Percentiles rank a stretch among this genome's conserved stretches.
These are phyloP conservation scores for Polychaeton citri DNA, from an alignment of 2,329 filamentous ascomycete genomes.

Conservation along the genomic window DNA sequence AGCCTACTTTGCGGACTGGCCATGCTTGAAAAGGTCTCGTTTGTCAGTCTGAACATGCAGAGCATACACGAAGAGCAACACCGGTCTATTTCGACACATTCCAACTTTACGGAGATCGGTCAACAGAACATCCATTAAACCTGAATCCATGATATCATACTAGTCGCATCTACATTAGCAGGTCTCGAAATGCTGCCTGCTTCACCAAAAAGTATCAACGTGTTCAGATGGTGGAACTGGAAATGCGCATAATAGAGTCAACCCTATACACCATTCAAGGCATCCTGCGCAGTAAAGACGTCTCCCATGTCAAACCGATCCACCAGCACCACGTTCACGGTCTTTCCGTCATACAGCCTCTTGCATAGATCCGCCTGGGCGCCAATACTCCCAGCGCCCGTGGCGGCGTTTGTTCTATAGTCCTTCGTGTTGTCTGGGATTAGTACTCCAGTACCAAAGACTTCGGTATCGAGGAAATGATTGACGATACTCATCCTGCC, in stretches of 20 bases:
- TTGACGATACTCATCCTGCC: slow-evolving; percentile 36
- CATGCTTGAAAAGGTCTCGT: slow-evolving; percentile 8
- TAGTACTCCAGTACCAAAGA: slow-evolving; percentile 23
- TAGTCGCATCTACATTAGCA: too few relatives aligned
- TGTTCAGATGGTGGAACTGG: too few relatives aligned
- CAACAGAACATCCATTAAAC: too few relatives aligned
- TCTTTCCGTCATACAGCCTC: slow-evolving; percentile 23
- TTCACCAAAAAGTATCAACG: too few relatives aligned
- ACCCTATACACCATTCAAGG: slow-evolving; percentile 21
- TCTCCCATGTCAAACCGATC: slow-evolving; percentile 34
- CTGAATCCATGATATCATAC: too few relatives aligned
- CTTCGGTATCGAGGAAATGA: slow-evolving; percentile 32
- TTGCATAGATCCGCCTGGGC: slow-evolving; percentile 27
- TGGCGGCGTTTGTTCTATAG: slow-evolving; percentile 29
- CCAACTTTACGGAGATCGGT: too few relatives aligned
- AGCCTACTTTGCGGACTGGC: slow-evolving; percentile 12
- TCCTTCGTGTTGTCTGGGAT: slow-evolving; percentile 30
- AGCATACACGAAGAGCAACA: too few relatives aligned
- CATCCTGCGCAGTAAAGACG: slow-evolving; percentile 27
- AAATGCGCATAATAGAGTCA: too few relatives aligned
- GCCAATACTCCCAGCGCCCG: slow-evolving; percentile 33
- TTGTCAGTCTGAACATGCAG: too few relatives aligned
- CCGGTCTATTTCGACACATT: too few relatives aligned
- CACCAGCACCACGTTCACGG: slow-evolving; percentile 28
- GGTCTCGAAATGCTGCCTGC: too few relatives aligned